Conservation (phyloP, 345 rosid species). For the Chamaenerion angustifolium region DNA sequence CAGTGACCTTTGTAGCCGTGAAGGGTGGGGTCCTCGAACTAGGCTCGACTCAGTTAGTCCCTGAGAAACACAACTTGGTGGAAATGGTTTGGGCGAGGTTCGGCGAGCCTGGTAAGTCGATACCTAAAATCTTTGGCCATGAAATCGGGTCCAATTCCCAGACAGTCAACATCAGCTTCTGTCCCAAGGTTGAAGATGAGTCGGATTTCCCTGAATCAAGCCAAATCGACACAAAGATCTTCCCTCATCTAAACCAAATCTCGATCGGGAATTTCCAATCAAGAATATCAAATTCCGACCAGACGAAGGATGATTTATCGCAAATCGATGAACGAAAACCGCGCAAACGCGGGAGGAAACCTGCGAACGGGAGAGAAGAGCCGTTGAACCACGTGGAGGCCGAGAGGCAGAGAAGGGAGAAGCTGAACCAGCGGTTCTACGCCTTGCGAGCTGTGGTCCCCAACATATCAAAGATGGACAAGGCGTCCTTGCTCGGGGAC, state of each 20-base stretch:
- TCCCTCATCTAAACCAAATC: conserved; percentile 33
- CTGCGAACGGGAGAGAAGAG: conserved; percentile 96
- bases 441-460: conserved; percentile 87
- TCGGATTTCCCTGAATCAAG: conserved; percentile 29
- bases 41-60: conserved; percentile 52
- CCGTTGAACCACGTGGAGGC: conserved; percentile 95
- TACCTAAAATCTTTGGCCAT: conserved; percentile 75
- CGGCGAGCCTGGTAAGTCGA: conserved; percentile 45
- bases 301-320: conserved; percentile 35
- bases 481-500: conserved; percentile 84
- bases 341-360: conserved; percentile 91
- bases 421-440: conserved; percentile 92
- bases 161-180: conserved; percentile 63
- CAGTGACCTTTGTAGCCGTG: conserved; percentile 55
- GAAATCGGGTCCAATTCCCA: conserved; percentile 66
- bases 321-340: conserved; percentile 71
- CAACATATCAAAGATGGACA: conserved; percentile 93
- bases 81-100: conserved; percentile 48
- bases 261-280: conserved; percentile 25
- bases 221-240: conserved; percentile 25
- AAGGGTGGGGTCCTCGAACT: conserved; percentile 82
- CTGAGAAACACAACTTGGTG: conserved; percentile 43
- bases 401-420: conserved; percentile 87
- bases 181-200: conserved; percentile 84
- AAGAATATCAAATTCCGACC: conserved; percentile 26